Conservation (phyloP, 768 basidiomycete species). For the Sarcodon sp. region DNA sequence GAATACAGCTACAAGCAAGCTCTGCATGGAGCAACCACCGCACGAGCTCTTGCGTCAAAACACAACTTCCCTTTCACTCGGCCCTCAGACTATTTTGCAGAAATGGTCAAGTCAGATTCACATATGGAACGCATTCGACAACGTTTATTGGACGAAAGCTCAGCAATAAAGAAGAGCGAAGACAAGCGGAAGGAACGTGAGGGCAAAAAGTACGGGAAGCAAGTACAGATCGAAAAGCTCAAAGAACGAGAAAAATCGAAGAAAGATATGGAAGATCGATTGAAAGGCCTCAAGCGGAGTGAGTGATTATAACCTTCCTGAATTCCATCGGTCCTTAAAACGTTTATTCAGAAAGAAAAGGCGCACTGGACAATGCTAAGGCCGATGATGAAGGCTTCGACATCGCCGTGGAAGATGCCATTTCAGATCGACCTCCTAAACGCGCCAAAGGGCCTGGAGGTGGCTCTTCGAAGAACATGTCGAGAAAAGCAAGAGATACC, state of each 20-base stretch:
- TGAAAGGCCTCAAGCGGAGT: slow-evolving; percentile 89
- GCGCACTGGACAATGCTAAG: slow-evolving; percentile 54
- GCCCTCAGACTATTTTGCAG: slow-evolving; percentile 90
- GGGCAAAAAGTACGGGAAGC: slow-evolving; percentile 97
- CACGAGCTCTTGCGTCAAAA: slow-evolving; percentile 65
- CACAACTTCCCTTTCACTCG: slow-evolving; percentile 80
- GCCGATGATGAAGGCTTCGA: slow-evolving; percentile 69
- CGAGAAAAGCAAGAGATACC: slow-evolving; percentile 52
- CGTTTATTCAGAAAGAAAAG: slow-evolving; percentile 59
- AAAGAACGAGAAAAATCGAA: slow-evolving; percentile 82
- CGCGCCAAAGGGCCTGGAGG: slow-evolving; percentile 19
- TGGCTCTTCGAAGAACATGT: slow-evolving; percentile 20
- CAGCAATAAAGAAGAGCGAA: slow-evolving; percentile 83
- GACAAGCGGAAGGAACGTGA: slow-evolving; percentile 86
- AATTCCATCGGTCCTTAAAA: neutral
- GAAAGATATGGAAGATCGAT: slow-evolving; percentile 82
- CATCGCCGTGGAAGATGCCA: slow-evolving; percentile 82
- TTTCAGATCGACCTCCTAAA: slow-evolving; percentile 61
- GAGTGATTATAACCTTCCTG: slow-evolving; percentile 15
- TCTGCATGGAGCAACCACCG: slow-evolving; percentile 66
- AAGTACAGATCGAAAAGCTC: slow-evolving; percentile 90
- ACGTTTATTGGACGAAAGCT: slow-evolving; percentile 76
- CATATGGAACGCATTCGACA: slow-evolving; percentile 98
- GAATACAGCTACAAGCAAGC: slow-evolving; percentile 85
- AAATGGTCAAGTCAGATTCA: slow-evolving; percentile 95